Evolutionary conservation across 495 filamentous ascomycete genomes (phyloP).

Genomic region (Penicillium egyptiacum): DNA sequence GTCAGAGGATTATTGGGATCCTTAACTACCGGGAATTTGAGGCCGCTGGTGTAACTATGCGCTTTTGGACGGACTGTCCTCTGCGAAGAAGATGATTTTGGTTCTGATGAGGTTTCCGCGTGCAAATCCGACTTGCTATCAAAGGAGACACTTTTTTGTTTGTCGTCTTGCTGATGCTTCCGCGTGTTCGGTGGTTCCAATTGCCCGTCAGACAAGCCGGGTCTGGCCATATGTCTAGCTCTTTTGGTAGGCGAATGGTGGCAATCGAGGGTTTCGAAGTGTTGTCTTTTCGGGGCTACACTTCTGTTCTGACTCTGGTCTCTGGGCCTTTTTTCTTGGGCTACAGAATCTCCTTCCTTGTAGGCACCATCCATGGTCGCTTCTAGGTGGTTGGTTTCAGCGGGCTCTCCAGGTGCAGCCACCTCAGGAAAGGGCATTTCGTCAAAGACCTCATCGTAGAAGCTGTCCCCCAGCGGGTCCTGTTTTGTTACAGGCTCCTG

Average conservation of each 20-base stretch:
- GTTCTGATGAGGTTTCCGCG: conserved; percentile 18
- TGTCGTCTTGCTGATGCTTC: conserved; percentile 3
- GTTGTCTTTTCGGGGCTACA: conserved; percentile 17
- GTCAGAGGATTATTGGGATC: conserved; percentile 68
- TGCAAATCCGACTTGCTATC: background rate
- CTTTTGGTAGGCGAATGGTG: conserved; percentile 28
- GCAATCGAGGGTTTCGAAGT: conserved; percentile 3
- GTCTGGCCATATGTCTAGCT: conserved; percentile 24
- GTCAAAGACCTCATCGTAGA: conserved; percentile 32
- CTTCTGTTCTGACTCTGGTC: background rate
- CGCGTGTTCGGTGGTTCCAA: background rate
- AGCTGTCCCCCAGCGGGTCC: conserved; percentile 21
- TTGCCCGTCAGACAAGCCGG: background rate
- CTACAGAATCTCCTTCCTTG: background rate
- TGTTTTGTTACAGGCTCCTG: background rate
- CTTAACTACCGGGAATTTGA: conserved; percentile 78
- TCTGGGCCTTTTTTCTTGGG: background rate
- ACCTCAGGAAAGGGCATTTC: conserved; percentile 16
- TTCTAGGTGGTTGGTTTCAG: conserved; percentile 1
- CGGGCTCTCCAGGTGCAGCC: conserved; percentile 7
- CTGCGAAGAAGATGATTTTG: conserved; percentile 30
- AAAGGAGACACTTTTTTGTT: conserved; percentile 7
- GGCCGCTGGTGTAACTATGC: conserved; percentile 32
- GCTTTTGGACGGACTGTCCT: conserved; percentile 28
- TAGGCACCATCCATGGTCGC: background rate